Conservation (phyloP, 129 eudicot species). For the Helianthus tuberosus region DNA sequence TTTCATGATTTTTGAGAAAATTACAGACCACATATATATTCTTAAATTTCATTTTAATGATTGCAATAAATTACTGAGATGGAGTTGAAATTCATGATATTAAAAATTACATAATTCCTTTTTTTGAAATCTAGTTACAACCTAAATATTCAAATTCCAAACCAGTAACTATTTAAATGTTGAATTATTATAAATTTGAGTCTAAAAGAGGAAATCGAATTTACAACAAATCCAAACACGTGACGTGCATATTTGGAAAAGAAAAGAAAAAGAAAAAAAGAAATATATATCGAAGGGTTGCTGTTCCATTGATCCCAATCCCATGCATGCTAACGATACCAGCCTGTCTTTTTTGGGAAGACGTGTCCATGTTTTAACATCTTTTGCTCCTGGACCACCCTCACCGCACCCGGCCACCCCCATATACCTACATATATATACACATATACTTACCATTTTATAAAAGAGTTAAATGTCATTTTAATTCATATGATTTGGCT, state of each 20-base stretch:
- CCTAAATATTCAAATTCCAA: neutral
- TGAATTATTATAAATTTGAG: neutral
- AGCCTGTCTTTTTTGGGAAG: conserved; percentile 41
- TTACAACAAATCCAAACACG: conserved; percentile 4
- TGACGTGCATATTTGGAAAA: conserved; percentile 19
- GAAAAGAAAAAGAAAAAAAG: neutral
- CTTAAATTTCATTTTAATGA: too few relatives aligned
- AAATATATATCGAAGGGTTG: conserved; percentile 9
- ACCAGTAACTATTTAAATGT: neutral
- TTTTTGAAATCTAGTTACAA: too few relatives aligned
- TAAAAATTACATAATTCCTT: too few relatives aligned
- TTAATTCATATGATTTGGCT: too few relatives aligned
- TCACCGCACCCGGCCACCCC: neutral
- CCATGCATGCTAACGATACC: conserved; percentile 29
- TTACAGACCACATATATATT: too few relatives aligned
- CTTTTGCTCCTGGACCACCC: conserved; percentile 36
- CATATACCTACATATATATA: neutral
- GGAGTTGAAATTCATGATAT: too few relatives aligned
- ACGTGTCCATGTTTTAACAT: conserved; percentile 40
- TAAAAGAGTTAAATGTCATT: too few relatives aligned
- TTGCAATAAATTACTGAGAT: too few relatives aligned
- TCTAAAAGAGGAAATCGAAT: neutral
- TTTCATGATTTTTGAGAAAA: neutral
- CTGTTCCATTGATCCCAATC: conserved; percentile 27
- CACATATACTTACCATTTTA: neutral